These are phyloP conservation scores for Thielaviopsis cerberus DNA, from an alignment of 2,329 filamentous ascomycete species.

Conservation along the genomic window DNA sequence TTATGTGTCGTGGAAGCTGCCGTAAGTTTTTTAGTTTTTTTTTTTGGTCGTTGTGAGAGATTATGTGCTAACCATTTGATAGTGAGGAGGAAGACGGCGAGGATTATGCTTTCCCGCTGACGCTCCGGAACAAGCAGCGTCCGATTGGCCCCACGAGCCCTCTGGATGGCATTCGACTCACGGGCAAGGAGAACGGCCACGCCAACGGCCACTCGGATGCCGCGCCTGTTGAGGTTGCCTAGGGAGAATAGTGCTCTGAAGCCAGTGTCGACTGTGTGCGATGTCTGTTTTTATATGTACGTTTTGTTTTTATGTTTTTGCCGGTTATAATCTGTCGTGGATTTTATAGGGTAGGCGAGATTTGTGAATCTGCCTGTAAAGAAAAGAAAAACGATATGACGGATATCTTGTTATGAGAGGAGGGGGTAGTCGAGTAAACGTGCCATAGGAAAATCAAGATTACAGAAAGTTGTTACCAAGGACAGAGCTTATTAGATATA, in stretches of 20 bases:
- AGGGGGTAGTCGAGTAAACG: too few species aligned
- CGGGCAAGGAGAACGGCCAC: slow-evolving; percentile 6
- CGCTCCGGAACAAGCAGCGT: slow-evolving; percentile 34
- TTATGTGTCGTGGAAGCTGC: slow-evolving; percentile 93
- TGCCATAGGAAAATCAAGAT: too few species aligned
- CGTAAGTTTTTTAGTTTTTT: slow-evolving; percentile 44
- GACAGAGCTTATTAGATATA: too few species aligned
- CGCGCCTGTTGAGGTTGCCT: slow-evolving; percentile 6
- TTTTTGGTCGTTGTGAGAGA: neutral
- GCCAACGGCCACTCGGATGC: neutral
- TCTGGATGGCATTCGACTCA: slow-evolving; percentile 8
- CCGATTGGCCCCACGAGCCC: slow-evolving; percentile 15
- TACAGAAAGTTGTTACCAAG: too few species aligned
- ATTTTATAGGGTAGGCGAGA: neutral
- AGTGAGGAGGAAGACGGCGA: slow-evolving; percentile 87
- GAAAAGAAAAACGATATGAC: neutral
- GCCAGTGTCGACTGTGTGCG: neutral
- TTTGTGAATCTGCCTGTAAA: neutral
- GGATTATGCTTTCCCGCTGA: slow-evolving; percentile 43
- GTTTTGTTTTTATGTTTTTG: neutral
- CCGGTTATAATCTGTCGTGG: neutral
- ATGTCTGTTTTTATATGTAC: neutral
- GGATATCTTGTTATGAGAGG: neutral
- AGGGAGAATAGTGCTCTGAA: neutral
- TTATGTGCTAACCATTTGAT: slow-evolving; percentile 13